Percentiles rank a stretch among this genome's conserved stretches.
Conservation (phyloP, 208 protist species). For the Crithidia thermophila region DNA sequence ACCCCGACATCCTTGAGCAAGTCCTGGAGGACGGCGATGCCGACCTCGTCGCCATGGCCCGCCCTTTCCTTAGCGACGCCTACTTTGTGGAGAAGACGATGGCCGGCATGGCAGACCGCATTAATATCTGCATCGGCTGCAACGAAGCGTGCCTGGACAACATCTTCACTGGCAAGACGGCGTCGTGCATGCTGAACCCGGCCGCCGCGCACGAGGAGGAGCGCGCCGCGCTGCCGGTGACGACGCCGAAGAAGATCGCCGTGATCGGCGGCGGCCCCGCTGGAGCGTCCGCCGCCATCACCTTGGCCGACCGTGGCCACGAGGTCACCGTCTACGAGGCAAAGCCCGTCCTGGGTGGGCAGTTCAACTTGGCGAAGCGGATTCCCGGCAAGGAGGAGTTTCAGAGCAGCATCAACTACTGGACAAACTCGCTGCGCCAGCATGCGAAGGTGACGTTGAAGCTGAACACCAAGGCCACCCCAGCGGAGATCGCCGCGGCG, state of each 20-base stretch:
- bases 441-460: constrained; percentile 68
- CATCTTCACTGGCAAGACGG: constrained; percentile 80
- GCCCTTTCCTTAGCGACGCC: constrained; percentile 91
- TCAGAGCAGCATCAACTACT: constrained; percentile 91
- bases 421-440: constrained; percentile 69
- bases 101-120: constrained; percentile 51
- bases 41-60: constrained; percentile 92
- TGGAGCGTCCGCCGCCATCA: constrained; percentile 86
- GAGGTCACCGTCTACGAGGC: constrained; percentile 91
- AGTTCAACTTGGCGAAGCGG: constrained; percentile 94
- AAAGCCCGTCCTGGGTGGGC: constrained; percentile 76
- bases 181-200: constrained; percentile 94
- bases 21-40: constrained; percentile 77
- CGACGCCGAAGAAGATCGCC: constrained; percentile 68
- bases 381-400: constrained; percentile 95
- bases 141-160: constrained; percentile 95
- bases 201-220: constrained; percentile 86
- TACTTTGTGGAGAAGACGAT: constrained; percentile 89
- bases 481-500: constrained; percentile 63
- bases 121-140: constrained; percentile 96
- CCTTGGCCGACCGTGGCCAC: constrained; percentile 86
- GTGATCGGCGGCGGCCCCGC: constrained; percentile 93
- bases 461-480: constrained; percentile 72
- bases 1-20: constrained; percentile 80
- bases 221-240: constrained; percentile 52